Base-by-base conservation (phyloP, 2,329 filamentous ascomycete genomes). In the Cytospora schulzeri region DNA sequence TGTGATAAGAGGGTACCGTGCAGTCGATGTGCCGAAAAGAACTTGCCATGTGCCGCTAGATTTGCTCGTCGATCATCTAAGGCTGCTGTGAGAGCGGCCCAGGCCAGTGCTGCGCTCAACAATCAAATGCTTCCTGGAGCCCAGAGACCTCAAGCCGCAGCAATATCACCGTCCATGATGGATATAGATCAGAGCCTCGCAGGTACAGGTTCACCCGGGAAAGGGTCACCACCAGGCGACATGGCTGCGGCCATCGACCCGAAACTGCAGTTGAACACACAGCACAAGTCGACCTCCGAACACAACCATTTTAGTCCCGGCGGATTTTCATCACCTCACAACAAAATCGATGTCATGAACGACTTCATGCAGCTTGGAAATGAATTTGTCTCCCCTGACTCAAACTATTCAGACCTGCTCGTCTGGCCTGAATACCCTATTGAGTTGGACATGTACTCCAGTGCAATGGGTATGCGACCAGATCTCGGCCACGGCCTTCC, bases 1-100 rank as follows among this genome's bases (percentile, higher is more conserved):
- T 84, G 81, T 63, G 81, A 83, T 65, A 84, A 83, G 70, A 73
- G 75, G 61, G 76, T 80, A 1, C 81, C 81, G 0, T 84, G 81
- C 67, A 75, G 78, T n/a, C 75, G 80, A 62, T 84, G 81, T 64
- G 72, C 75, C 7, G 79, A 83, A 53, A 83, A 83, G 71, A 79
- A 77, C 63, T 71, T 83, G n/a, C 71, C 76, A 1, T 80, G 83
- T 68, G 78, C 77, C 5, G 78, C 80, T 2, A 76, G 83, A 17
- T 85, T 80, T 71, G 82, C 83, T 1, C 76, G 83, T 28, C 76
- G 83, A 35, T 81, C 82, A 2, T 80, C 80, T 31, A 85, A 84
- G 69, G 78, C 76, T 3, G 79, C 79, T 1, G 70, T 78, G 15
- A 75, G 81, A 22, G 78, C 77, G 2, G 78, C 79, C 4, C 79